Evolutionary conservation across 352 stramenopile genomes (phyloP).

Genomic region (Globisporangium uncinulatum): DNA sequence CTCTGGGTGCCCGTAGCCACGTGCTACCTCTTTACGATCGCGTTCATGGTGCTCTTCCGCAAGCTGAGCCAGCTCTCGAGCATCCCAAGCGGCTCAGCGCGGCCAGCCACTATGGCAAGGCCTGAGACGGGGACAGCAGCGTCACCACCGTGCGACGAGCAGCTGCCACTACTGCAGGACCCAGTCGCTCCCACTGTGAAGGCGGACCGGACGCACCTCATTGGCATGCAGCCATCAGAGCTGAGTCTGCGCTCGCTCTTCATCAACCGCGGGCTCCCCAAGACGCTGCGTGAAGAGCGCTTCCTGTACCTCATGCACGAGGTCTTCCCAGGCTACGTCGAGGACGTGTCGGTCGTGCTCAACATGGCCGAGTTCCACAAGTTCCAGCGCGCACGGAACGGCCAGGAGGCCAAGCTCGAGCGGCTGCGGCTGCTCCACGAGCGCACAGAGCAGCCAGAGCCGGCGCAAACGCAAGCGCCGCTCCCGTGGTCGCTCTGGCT

Average conservation of each 20-base stretch:
- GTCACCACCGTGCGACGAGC: conserved; percentile 6
- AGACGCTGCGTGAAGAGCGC: conserved; percentile 68
- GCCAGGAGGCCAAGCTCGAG: conserved; percentile 47
- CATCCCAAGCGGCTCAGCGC: conserved; percentile 33
- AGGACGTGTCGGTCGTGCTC: conserved; percentile 78
- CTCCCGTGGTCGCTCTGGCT: conserved; percentile 62
- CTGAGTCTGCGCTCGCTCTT: conserved; percentile 75
- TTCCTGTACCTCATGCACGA: conserved; percentile 74
- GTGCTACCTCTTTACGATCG: conserved; percentile 72
- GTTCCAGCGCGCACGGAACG: conserved; percentile 41
- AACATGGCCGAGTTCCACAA: conserved; percentile 73
- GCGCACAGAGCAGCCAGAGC: conserved; percentile 9
- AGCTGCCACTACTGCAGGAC: conserved; percentile 12
- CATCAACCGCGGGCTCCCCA: conserved; percentile 69
- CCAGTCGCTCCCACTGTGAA: conserved; percentile 11
- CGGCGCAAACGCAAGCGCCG: conserved; percentile 19
- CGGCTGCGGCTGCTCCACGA: conserved; percentile 56
- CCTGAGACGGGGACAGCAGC: background rate
- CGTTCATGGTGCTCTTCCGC: conserved; percentile 68
- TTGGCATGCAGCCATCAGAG: conserved; percentile 75
- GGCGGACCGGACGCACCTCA: conserved; percentile 39
- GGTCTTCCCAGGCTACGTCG: conserved; percentile 76
- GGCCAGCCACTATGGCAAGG: background rate
- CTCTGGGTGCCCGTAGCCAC: conserved; percentile 70
- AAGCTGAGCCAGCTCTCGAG: conserved; percentile 56